Evolutionary conservation across 2,329 filamentous ascomycete genomes (phyloP), one percentile per base, ranked within the genome.

Genomic region (Sporothrix globosa): DNA sequence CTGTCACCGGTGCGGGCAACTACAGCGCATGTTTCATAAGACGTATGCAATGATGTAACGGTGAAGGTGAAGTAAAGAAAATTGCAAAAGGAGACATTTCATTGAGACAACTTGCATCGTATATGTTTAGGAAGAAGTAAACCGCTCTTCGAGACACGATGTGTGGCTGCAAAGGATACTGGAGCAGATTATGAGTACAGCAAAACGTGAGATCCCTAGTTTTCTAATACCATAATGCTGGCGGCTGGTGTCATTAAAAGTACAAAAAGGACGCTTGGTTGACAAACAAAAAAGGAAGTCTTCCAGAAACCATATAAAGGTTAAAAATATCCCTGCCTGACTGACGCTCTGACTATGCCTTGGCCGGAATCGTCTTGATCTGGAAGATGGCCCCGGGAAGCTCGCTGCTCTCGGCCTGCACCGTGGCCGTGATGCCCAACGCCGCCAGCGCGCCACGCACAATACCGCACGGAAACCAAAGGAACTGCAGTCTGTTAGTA

Each of bases 401-500:
- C 78, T 97, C 95, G 70, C 85, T 91, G 69, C 91, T 92, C 81
- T 97, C 96, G 4, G 93, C 96, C 75, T 97, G 92, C 1, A 99
- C 95, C 1, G 91, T 96, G 11, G 94, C 94, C 76, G 90, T 90
- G 75, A 98, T 93, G 6, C 95, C 96, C 83, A 99, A 84, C 67
- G 91, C 93, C n/a, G 93, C 91, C 66, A 99, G 82, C n/a, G 93
- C 93, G 41, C 96, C 96, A 71, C 95, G 87, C 72, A 99, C 92
- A 65, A 99, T 86, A 61, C 96, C 96, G 76, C 94, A 97, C 9
- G 96, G 96, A 77, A 98, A 97, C 87, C 93, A 97, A 17, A 99
- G 84, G 79, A 96, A 97, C 91, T 96, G 72, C 69, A 61, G 21
- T 17, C 5, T 5, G 30, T 53, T 17, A 71, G 58, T 67, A 70